Evolutionary conservation across 1,284 basidiomycete genomes (phyloP), one percentile per base, ranked within the genome.

Genomic region (Trametes hirsuta): DNA sequence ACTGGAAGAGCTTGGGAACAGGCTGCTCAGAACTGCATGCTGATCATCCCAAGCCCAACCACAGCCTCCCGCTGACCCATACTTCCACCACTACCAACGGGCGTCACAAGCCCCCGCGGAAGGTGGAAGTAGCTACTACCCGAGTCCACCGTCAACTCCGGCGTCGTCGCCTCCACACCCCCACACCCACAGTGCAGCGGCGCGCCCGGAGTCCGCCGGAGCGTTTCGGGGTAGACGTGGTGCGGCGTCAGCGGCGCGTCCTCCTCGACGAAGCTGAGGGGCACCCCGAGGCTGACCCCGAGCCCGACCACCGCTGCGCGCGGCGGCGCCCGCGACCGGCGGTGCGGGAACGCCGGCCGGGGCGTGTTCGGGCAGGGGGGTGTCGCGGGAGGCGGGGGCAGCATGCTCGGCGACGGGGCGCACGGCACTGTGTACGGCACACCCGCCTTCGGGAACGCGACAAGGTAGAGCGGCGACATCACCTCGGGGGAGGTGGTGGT

Each of bases 141-240:
- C 24, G 11, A 39, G 37, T 22, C 22, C 51, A n/a, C 35, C 45
- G 44, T n/a, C 60, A 24, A 36, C 22, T 18, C 10, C 15, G 46
- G 30, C 56, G 37, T 39, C 53, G 46, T 46, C 44, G 22, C 49
- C 30, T 30, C 30, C 30, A 30, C 30, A 30, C 30, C 30, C 30
- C 30, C 30, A 30, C 30, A 30, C 5, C 5, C 30, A 30, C 5
- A 14, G 39, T 22, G 21, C 41, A 55, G 41, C 18, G 63, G 64
- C 39, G 66, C 64, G 18, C 66, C 67, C 12, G 67, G 65, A 25
- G 67, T 66, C 39, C 67, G 65, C 37, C 60, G 63, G 51, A 64
- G 54, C 40, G 53, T 53, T n/a, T 47, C 61, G 45, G 62, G 47
- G 59, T 46, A 57, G 53, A 53, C 51, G 45, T 62, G 59, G 47